Percentiles rank a stretch among this genome's conserved stretches.
These are phyloP conservation scores for Isochrysis galbana DNA, from an alignment of 78 protist genomes.

Conservation along the genomic window DNA sequence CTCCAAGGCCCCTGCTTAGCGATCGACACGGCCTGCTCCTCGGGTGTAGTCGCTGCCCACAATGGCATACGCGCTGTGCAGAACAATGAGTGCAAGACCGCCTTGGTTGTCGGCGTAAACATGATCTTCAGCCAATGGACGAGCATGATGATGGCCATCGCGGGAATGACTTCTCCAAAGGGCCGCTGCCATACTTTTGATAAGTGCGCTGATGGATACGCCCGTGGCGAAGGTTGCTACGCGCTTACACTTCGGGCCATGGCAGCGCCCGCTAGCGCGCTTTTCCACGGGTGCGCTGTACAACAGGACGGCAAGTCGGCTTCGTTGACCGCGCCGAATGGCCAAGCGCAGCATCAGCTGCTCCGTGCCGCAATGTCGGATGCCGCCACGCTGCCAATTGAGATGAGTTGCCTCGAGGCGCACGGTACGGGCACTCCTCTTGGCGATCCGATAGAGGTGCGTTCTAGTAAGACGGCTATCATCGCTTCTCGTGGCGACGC, in stretches of 20 bases:
- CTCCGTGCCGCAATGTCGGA: neutral
- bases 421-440: neutral
- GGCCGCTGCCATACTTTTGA: conserved; percentile 74
- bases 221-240: conserved; percentile 80
- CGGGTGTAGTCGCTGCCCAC: conserved; percentile 73
- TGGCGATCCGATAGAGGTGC: neutral
- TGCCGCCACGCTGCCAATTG: neutral
- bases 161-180: conserved; percentile 56
- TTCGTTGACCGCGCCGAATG: conserved; percentile 11
- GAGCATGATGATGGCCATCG: conserved; percentile 30
- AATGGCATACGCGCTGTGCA: conserved; percentile 46
- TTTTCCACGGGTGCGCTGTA: neutral
- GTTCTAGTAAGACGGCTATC: too few species aligned
- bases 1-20: conserved; percentile 77
- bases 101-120: neutral
- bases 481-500: too few species aligned
- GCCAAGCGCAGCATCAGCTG: neutral
- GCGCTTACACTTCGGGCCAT: conserved; percentile 43
- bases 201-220: conserved; percentile 80
- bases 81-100: neutral
- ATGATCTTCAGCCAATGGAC: neutral
- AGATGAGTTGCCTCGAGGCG: neutral
- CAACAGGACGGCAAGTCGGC: neutral
- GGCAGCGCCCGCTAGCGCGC: neutral
- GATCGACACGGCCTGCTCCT: conserved; percentile 87